Base-by-base conservation (phyloP, 2,329 filamentous ascomycete genomes). In the Pyrenochaeta sp. region DNA sequence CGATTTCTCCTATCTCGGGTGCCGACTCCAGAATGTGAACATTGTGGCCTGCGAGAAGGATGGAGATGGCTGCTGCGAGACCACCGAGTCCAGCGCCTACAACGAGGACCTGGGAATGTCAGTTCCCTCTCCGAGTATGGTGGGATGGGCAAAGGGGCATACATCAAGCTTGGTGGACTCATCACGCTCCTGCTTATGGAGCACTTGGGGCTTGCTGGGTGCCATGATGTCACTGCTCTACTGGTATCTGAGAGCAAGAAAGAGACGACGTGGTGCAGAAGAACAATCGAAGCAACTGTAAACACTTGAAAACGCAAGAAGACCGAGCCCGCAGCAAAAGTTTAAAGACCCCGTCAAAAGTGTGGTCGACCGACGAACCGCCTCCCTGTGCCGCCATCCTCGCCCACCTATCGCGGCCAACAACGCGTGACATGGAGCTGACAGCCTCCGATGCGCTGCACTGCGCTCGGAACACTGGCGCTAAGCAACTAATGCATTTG, bases 31-130 rank as follows among this genome's bases (percentile, higher is more conserved):
- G 73, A 14, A 81, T 69, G 0, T 68, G 72, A 6, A 81, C 77
- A 15, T 63, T 61, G 56, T 81, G 77, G 15, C 78, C 76, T 17
- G 72, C 72, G 7, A 78, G 67, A 1, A 73, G 65, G 27, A 76
- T 70, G 3, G 72, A 64, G 44, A 81, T 78, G n/a, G 75, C 75
- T 15, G 77, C 75, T 8, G 72, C 78, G 7, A 84, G 69, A 4
- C 81, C 81, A 17, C 79, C 78, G 14, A 83, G 71, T 5, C 81
- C 81, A 7, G 79, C 81, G n/a, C 81, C 81, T 14, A 81, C 74
- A 18, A 83, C 67, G 15, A 82, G 71, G 18, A 81, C 54, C 65
- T 68, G 13, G 3, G 8, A 1, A 18, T 28, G n/a, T 50, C 15
- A 48, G 13, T 34, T 10, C 34, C 13, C 4, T 32, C 24, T 27